Percentiles rank a stretch among this genome's conserved stretches.
phyloP scores from a whole-genome alignment of 148 eudicot genomes.

The Rheum nobile region DNA sequence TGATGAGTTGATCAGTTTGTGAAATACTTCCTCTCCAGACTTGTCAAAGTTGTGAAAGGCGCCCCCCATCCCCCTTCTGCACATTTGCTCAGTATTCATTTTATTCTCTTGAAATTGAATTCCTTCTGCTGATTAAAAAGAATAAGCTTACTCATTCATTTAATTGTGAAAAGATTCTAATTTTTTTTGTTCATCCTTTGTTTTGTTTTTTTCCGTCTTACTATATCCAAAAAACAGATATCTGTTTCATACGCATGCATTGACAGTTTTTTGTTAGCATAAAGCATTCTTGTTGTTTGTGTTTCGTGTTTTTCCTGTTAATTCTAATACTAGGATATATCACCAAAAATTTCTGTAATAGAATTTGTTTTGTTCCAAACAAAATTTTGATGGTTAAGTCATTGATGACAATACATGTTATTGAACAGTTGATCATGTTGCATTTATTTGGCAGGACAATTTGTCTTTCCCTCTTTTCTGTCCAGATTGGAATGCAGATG shows the following conservation, averaged over 20 bases:
- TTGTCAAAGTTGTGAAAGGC: background rate
- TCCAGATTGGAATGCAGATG: slow-evolving; percentile 97
- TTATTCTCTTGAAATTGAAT: background rate
- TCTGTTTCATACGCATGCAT: background rate
- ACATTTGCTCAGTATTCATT: background rate
- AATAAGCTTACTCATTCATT: background rate
- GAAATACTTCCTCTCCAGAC: background rate
- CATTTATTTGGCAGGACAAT: slow-evolving; percentile 50
- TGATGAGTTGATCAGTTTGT: background rate
- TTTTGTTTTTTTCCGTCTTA: background rate
- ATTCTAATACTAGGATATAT: background rate
- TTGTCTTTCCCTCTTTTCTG: slow-evolving; percentile 77
- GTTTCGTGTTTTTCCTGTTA: background rate
- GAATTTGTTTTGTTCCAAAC: background rate
- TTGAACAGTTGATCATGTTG: background rate
- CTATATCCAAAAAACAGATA: background rate
- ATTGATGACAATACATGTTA: background rate
- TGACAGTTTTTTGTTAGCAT: background rate
- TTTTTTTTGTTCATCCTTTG: background rate
- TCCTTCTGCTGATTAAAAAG: background rate
- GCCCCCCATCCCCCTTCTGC: background rate
- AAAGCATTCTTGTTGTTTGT: background rate
- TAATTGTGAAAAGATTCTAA: background rate
- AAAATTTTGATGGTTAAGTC: background rate
- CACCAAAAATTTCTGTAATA: background rate